A percentile compares a stretch with the other conserved stretches of the same genome.
Conservation (phyloP, 768 basidiomycete species). For the Leccinum truebloodii region DNA sequence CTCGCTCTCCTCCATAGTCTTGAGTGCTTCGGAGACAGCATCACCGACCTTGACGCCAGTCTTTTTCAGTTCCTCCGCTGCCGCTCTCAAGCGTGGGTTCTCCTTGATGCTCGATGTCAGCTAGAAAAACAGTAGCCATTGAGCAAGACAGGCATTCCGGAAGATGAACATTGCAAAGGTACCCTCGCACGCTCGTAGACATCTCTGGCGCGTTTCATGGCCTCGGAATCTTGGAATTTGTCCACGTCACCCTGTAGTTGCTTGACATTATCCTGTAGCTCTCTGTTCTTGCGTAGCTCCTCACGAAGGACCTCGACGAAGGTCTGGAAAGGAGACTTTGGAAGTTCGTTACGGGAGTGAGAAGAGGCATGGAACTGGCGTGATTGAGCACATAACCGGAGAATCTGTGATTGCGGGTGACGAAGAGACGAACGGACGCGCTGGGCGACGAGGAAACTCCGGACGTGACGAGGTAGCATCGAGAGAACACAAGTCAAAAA, state of each 20-base stretch:
- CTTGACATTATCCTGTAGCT: constrained; percentile 95
- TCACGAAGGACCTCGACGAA: constrained; percentile 94
- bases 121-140: constrained; percentile 42
- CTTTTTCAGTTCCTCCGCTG: constrained; percentile 89
- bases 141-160: constrained; percentile 3
- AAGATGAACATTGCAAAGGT: constrained; percentile 31
- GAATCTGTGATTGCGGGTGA: constrained; percentile 14
- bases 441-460: constrained; percentile 35
- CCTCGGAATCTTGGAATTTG: constrained; percentile 95
- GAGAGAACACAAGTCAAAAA: constrained; percentile 10
- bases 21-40: constrained; percentile 89
- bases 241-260: constrained; percentile 97
- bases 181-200: constrained; percentile 95
- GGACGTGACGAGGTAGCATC: constrained; percentile 53
- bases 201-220: constrained; percentile 88
- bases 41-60: constrained; percentile 91
- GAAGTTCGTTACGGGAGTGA: constrained; percentile 59
- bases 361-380: constrained; percentile 67
- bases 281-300: constrained; percentile 90
- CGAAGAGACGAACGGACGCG: constrained; percentile 26
- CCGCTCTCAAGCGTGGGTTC: constrained; percentile 88
- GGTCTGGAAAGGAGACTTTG: constrained; percentile 93
- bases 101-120: constrained; percentile 93
- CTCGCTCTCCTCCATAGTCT: constrained; percentile 93
- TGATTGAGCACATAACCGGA: constrained; percentile 30